Conservation (phyloP, 805 yeast species). For the Wilhelminamyces savonicus region DNA sequence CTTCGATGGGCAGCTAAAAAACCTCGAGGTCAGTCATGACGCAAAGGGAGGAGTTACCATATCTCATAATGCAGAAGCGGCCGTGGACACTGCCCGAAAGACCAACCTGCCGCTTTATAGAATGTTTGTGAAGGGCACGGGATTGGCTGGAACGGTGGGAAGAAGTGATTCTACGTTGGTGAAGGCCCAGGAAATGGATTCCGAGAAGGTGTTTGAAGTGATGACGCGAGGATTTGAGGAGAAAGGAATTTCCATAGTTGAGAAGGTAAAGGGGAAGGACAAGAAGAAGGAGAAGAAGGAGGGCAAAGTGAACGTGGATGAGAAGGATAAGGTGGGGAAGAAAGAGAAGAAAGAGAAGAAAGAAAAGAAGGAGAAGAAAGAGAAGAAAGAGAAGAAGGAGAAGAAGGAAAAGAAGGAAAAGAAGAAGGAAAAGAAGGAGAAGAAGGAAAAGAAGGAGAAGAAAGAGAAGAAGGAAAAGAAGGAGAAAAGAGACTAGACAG, state of each 20-base stretch:
- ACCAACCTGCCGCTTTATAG: slow-evolving; percentile 68
- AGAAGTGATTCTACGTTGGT: slow-evolving; percentile 22
- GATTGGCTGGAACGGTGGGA: slow-evolving; percentile 70
- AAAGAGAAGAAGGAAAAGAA: slow-evolving; percentile 3
- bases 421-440: slow-evolving; percentile 11
- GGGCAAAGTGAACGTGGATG: slow-evolving; percentile 13
- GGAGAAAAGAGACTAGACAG: neutral
- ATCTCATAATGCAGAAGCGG: slow-evolving; percentile 43
- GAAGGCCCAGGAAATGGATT: slow-evolving; percentile 2
- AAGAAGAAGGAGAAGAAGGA: slow-evolving; percentile 14
- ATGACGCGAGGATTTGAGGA: neutral
- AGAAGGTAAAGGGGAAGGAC: slow-evolving; percentile 7
- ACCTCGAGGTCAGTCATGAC: slow-evolving; percentile 49
- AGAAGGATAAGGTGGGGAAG: slow-evolving; percentile 16
- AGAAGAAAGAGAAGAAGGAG: slow-evolving; percentile 19
- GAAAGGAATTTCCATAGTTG: neutral
- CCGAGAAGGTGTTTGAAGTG: neutral
- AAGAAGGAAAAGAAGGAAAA: slow-evolving; percentile 13
- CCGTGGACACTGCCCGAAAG: slow-evolving; percentile 42
- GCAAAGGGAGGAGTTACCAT: slow-evolving; percentile 43
- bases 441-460: slow-evolving; percentile 8
- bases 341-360: slow-evolving; percentile 14
- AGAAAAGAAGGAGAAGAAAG: slow-evolving; percentile 23
- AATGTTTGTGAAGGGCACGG: slow-evolving; percentile 85
- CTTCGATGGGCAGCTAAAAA: slow-evolving; percentile 88